phyloP scores from a whole-genome alignment of 208 protist genomes.

The Novymonas esmeraldas region DNA sequence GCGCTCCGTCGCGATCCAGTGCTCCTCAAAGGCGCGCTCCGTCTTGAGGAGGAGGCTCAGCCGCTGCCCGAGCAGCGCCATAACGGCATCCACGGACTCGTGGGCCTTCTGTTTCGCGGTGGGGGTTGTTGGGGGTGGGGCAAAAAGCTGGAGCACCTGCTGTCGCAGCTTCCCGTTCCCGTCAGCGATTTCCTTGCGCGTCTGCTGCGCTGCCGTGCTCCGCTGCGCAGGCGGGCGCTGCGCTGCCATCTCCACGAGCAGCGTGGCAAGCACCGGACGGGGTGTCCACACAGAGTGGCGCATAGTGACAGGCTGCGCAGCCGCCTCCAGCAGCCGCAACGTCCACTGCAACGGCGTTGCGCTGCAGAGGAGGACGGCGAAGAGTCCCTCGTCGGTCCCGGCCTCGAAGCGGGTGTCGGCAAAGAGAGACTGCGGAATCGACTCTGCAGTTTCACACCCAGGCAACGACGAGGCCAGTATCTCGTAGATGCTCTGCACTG shows the following conservation, averaged over 20 bases:
- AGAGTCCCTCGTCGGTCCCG: slow-evolving; percentile 24
- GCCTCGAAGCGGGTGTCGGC: slow-evolving; percentile 16
- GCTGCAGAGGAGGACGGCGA: slow-evolving; percentile 51
- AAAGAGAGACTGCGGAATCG: slow-evolving; percentile 28
- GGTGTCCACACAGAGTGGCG: slow-evolving; percentile 46
- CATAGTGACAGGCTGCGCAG: slow-evolving; percentile 15
- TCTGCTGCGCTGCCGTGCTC: slow-evolving; percentile 19
- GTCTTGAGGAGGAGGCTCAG: slow-evolving; percentile 54
- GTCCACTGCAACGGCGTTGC: slow-evolving; percentile 67
- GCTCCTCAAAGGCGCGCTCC: slow-evolving; percentile 68
- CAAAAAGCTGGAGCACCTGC: slow-evolving; percentile 32
- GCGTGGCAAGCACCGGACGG: slow-evolving; percentile 16
- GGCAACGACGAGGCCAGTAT: slow-evolving; percentile 10
- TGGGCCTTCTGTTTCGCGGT: slow-evolving; percentile 38
- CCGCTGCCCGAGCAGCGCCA: slow-evolving; percentile 59
- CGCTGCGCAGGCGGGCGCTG: slow-evolving; percentile 20
- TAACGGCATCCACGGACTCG: slow-evolving; percentile 33
- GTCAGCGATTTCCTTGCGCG: slow-evolving; percentile 27
- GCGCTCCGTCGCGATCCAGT: slow-evolving; percentile 67
- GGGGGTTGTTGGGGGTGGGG: slow-evolving; percentile 25
- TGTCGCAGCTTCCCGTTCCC: slow-evolving; percentile 30
- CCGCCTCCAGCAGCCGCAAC: slow-evolving; percentile 33
- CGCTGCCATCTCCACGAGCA: slow-evolving; percentile 17
- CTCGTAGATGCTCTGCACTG: slow-evolving; percentile 1
- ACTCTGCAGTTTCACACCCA: background rate